Base-by-base conservation (phyloP, 352 stramenopile genomes). In the Aphanomyces euteiches region DNA sequence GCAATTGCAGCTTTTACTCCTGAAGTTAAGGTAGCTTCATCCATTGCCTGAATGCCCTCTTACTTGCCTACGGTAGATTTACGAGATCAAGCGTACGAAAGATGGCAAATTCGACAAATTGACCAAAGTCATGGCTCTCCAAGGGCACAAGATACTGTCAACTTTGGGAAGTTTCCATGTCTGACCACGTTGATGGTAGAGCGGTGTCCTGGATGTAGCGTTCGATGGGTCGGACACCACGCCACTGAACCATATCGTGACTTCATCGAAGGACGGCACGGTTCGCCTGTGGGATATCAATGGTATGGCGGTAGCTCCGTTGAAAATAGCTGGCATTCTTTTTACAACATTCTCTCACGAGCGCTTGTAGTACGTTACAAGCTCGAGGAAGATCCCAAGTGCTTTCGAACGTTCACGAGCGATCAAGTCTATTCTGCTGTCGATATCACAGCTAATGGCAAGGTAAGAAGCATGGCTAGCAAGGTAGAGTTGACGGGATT, bases 251-350 rank as follows among this genome's bases (percentile, higher is more conserved):
- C 81, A 82, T 28, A 79, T 93, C 28, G 77, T 90, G 38, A 93
- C 85, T 21, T 83, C 87, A 45, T 93, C 79, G 67, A 93, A 91
- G 67, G 85, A 93, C 47, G 83, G 81, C 5, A 89, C 85, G 0
- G 74, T 93, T 50, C 85, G 85, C 13, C 60, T 90, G 0, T 93
- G 85, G 85, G 79, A 91, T 74, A 93, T 93, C 69, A 91, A 93
- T 50, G 85, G 85, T 91, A 63, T 53, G 66, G 48, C 13, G n/a
- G 13, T 53, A 53, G 28, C 28, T 28, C 28, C 28, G 28, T 28
- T 53, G n/a, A n/a, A 53, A n/a, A 53, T 53, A 53, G 13, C 45
- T 53, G 13, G 13, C n/a, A 15, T n/a, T 19, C 13, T n/a, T 53
- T 15, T 15, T 19, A n/a, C 45, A 53, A 53, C n/a, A 15, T 53